Base-by-base conservation (phyloP, 371 early-diverging fungal genomes). In the Apophysomyces sp. region DNA sequence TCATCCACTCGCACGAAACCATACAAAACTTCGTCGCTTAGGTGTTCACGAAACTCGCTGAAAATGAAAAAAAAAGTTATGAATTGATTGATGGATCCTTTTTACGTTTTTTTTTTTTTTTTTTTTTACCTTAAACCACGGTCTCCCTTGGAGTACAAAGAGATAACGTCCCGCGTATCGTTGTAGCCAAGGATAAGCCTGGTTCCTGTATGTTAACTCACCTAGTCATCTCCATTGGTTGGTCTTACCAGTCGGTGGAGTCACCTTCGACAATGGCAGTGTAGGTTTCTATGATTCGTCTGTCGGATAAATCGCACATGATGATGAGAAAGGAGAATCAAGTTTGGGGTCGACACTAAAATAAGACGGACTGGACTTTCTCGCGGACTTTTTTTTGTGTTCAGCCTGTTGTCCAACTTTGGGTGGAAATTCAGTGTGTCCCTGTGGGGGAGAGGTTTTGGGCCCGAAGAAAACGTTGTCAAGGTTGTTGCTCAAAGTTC, bases 131-230 rank as follows among this genome's bases (percentile, higher is more conserved):
- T 80, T 34, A 89, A 60, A 44, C 87, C 88, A n/a, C 82, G 74
- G 16, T 71, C 61, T 39, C 90, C 90, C 61, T 77, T 81, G 12
- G 74, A 65, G 68, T 89, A 88, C 27, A 90, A 66, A 40, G 83
- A 86, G 64, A 90, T 84, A 51, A 82, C 82, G 62, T 89, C 88
- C 60, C 87, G 79, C 16, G 88, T 84, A 51, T 86, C 88, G 58
- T 82, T 77, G 68, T 90, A 90, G 24, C 90, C 90, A 27, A 88
- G 79, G 29, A 90, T 67, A 15, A 90, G 67, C 90, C 90, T 90
- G 29, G 27, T 41, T 58, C 30, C 9, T 31, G n/a, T n/a, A n/a
- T n/a, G n/a, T n/a, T n/a, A n/a, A n/a, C n/a, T n/a, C n/a, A n/a
- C n/a, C n/a, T n/a, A n/a, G n/a, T n/a, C 29, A 9, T 31, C n/a